These are phyloP conservation scores for Pleurotus pulmonarius DNA, from an alignment of 768 basidiomycete species.

Conservation along the genomic window DNA sequence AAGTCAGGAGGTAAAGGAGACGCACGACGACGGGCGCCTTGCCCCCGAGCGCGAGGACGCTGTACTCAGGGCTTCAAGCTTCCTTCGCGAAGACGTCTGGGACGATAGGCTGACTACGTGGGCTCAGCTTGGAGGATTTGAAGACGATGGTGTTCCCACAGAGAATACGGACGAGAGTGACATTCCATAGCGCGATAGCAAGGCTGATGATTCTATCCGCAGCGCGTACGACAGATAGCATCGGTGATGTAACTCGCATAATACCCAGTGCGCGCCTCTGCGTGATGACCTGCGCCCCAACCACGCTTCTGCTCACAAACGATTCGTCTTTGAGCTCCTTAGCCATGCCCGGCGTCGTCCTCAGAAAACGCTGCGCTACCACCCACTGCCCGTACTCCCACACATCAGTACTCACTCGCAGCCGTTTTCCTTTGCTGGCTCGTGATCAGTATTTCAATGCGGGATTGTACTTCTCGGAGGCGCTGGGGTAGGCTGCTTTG, in stretches of 20 bases:
- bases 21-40: too few relatives aligned
- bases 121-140: slow-evolving; percentile 48
- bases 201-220: slow-evolving; percentile 26
- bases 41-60: too few relatives aligned
- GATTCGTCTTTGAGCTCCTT: slow-evolving; percentile 39
- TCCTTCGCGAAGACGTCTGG: slow-evolving; percentile 44
- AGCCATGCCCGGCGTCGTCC: slow-evolving; percentile 28
- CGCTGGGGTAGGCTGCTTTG: slow-evolving; percentile 44
- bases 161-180: slow-evolving; percentile 43
- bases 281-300: slow-evolving; percentile 41
- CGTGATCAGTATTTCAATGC: slow-evolving; percentile 28
- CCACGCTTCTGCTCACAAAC: slow-evolving; percentile 34
- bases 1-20: too few relatives aligned
- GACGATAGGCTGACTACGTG: slow-evolving; percentile 41
- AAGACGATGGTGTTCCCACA: slow-evolving; percentile 57
- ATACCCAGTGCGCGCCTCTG: slow-evolving; percentile 50
- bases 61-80: too few relatives aligned
- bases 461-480: slow-evolving; percentile 34
- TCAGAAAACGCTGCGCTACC: slow-evolving; percentile 20
- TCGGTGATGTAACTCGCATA: slow-evolving; percentile 30
- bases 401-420: slow-evolving; percentile 19
- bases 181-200: slow-evolving; percentile 56
- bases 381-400: slow-evolving; percentile 21
- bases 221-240: too few relatives aligned
- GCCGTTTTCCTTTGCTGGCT: slow-evolving; percentile 35